These are phyloP conservation scores for Cokeromyces recurvatus DNA, from an alignment of 371 early-diverging fungal genomes.

Conservation along the genomic window DNA sequence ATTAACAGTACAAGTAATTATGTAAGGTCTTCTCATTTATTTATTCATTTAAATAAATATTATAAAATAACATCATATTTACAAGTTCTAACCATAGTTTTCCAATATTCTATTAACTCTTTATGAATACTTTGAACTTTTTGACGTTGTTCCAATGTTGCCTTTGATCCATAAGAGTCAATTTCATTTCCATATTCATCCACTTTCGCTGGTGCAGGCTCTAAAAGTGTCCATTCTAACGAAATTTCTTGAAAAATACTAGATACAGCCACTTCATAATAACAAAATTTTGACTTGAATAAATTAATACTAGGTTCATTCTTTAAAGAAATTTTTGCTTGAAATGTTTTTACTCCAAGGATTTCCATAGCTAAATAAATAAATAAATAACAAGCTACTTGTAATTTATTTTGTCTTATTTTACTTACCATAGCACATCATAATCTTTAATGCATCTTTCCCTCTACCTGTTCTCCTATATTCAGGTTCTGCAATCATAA, in stretches of 20 bases:
- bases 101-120: constrained; percentile 5
- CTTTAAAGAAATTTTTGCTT: constrained; percentile 74
- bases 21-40: no score
- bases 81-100: constrained; percentile 1
- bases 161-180: constrained; percentile 29
- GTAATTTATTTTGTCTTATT: not conserved
- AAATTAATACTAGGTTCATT: constrained; percentile 70
- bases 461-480: constrained; percentile 69
- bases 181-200: constrained; percentile 16
- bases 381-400: no score
- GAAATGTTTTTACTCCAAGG: constrained; percentile 59
- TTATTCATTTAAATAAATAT: not conserved
- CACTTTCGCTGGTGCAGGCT: not conserved
- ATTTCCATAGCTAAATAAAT: constrained; percentile 45
- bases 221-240: constrained; percentile 42
- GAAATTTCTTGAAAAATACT: constrained; percentile 77
- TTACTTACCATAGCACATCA: constrained; percentile 76
- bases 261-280: constrained; percentile 58
- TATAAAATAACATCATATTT: not conserved
- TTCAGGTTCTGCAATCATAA: constrained; percentile 86
- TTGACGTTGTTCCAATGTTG: constrained; percentile 18
- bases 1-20: no score
- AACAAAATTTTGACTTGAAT: constrained; percentile 68
- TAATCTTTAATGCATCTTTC: constrained; percentile 66
- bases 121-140: constrained; percentile 1